phyloP scores from a whole-genome alignment of 257 asterid genomes.

The Solanum sejunctum region DNA sequence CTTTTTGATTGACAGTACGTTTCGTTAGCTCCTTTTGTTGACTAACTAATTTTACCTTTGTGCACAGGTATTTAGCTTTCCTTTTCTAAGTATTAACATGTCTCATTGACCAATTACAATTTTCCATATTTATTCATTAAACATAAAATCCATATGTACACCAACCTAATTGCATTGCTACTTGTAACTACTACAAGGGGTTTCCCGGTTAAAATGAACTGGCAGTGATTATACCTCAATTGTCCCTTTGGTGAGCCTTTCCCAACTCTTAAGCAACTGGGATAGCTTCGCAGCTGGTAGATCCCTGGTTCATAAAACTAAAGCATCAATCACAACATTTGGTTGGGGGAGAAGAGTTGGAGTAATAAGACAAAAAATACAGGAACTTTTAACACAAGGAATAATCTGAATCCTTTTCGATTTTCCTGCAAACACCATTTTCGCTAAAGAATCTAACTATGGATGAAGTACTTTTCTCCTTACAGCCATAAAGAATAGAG shows the following conservation, averaged over 20 bases:
- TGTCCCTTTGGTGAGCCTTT: constrained; percentile 35
- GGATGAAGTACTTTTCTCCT: neutral
- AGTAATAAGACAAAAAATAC: neutral
- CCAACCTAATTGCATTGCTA: neutral
- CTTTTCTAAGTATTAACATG: neutral
- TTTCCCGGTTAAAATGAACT: neutral
- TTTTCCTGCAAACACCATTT: neutral
- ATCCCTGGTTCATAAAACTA: constrained; percentile 35
- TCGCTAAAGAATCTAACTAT: neutral
- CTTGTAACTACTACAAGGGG: neutral
- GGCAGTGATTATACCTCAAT: constrained; percentile 34
- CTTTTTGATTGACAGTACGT: neutral
- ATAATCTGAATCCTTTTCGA: neutral
- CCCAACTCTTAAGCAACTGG: constrained; percentile 67
- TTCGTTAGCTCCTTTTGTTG: neutral
- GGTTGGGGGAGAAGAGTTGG: neutral
- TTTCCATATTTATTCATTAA: neutral
- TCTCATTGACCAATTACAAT: neutral
- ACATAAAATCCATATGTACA: neutral
- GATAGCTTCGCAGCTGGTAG: constrained; percentile 40
- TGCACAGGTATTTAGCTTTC: neutral
- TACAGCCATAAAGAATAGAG: neutral
- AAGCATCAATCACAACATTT: neutral
- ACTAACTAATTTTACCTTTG: neutral
- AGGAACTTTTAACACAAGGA: neutral